phyloP scores from a whole-genome alignment of 1,139 yeast species.

The Nakaseomyces nivariensis region DNA sequence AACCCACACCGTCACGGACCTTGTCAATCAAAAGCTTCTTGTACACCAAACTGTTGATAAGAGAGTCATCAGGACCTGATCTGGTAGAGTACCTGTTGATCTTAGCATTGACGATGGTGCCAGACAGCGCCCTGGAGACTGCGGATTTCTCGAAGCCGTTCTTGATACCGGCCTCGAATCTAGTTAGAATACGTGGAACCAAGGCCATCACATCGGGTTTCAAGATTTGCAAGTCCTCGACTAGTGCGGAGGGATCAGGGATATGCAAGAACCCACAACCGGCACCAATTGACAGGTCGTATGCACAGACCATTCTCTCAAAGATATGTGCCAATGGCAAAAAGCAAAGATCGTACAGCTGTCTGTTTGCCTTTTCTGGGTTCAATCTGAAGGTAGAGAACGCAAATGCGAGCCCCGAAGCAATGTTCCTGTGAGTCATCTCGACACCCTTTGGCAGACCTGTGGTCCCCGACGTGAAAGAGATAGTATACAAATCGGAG shows the following conservation, averaged over 20 bases:
- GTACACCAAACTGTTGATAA: conserved; percentile 29
- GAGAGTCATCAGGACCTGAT: conserved; percentile 30
- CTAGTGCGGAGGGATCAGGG: conserved; percentile 34
- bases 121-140: conserved; percentile 30
- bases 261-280: conserved; percentile 40
- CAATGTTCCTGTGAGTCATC: conserved; percentile 43
- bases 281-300: conserved; percentile 28
- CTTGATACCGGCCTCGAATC: conserved; percentile 47
- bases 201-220: conserved; percentile 46
- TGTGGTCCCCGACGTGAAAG: conserved; percentile 73
- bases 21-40: conserved; percentile 43
- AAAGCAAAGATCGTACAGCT: conserved; percentile 32
- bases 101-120: conserved; percentile 31
- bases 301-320: conserved; percentile 34
- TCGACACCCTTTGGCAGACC: conserved; percentile 72
- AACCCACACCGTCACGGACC: conserved; percentile 48
- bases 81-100: conserved; percentile 28
- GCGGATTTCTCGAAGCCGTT: conserved; percentile 29
- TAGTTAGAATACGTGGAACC: conserved; percentile 60
- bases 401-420: conserved; percentile 38
- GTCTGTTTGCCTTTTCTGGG: conserved; percentile 10
- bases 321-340: conserved; percentile 67
- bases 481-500: conserved; percentile 50
- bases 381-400: conserved; percentile 20
- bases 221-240: conserved; percentile 47